A percentile compares a stretch with the other conserved stretches of the same genome.
phyloP scores from a whole-genome alignment of 1,284 basidiomycete species.

The Microbotryum lychnidis-dioicae region DNA sequence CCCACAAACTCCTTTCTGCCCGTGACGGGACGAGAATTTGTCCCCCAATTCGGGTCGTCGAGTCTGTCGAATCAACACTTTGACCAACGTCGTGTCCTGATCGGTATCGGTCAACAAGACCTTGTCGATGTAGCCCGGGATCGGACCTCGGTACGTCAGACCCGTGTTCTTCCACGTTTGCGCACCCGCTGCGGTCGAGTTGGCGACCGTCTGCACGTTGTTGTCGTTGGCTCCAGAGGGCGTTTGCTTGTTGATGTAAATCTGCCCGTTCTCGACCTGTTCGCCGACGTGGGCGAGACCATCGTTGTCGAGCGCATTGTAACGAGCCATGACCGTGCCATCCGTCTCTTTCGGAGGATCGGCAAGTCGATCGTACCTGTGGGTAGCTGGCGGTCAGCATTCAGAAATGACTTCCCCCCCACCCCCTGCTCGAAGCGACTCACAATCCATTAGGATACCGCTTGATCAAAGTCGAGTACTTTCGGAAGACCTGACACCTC shows the following conservation, averaged over 20 bases:
- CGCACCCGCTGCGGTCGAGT: slow-evolving; percentile 42
- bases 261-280: slow-evolving; percentile 82
- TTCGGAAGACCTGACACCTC: slow-evolving; percentile 92
- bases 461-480: slow-evolving; percentile 85
- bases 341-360: slow-evolving; percentile 76
- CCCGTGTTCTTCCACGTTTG: slow-evolving; percentile 84
- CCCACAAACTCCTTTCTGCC: slow-evolving; percentile 98
- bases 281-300: slow-evolving; percentile 93
- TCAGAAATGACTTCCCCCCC: not conserved
- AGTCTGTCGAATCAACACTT: slow-evolving; percentile 96
- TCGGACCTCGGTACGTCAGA: slow-evolving; percentile 83
- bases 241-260: slow-evolving; percentile 95
- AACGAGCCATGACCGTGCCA: slow-evolving; percentile 66
- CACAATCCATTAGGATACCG: slow-evolving; percentile 96
- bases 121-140: slow-evolving; percentile 92
- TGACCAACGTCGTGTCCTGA: slow-evolving; percentile 94
- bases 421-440: slow-evolving; percentile 41
- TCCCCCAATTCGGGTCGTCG: slow-evolving; percentile 93
- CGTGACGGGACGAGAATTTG: slow-evolving; percentile 97
- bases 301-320: slow-evolving; percentile 82
- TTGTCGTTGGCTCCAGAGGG: slow-evolving; percentile 75
- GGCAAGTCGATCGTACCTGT: slow-evolving; percentile 82
- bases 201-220: slow-evolving; percentile 47
- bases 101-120: slow-evolving; percentile 91
- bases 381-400: not conserved